These are phyloP conservation scores for Pseudozyma sp. DNA, from an alignment of 1,284 basidiomycete species.

Conservation along the genomic window DNA sequence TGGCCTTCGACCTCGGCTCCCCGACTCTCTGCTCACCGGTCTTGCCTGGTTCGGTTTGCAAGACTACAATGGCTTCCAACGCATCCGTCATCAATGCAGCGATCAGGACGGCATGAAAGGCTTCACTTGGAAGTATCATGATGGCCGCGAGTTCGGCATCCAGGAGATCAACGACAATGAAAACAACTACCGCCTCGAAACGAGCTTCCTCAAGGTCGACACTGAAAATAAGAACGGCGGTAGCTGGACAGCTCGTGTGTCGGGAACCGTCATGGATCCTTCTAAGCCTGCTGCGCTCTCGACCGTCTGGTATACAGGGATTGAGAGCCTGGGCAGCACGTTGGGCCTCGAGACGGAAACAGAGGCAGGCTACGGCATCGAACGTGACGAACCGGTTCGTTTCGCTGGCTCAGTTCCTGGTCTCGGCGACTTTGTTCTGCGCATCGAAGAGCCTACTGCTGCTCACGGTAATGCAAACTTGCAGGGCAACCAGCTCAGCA, in stretches of 20 bases:
- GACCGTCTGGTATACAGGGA: conserved; percentile 83
- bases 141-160: conserved; percentile 83
- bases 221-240: conserved; percentile 71
- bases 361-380: conserved; percentile 77
- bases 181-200: conserved; percentile 87
- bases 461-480: conserved; percentile 70
- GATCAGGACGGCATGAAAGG: conserved; percentile 82
- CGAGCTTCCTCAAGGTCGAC: conserved; percentile 81
- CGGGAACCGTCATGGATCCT: conserved; percentile 80
- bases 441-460: conserved; percentile 80
- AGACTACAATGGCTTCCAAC: conserved; percentile 53
- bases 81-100: conserved; percentile 87
- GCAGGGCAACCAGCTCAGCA: conserved; percentile 65
- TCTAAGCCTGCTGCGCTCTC: conserved; percentile 75
- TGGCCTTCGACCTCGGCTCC: conserved; percentile 83
- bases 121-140: conserved; percentile 89
- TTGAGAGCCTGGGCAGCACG: conserved; percentile 79
- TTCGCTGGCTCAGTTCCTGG: conserved; percentile 80
- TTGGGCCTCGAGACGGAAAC: conserved; percentile 77
- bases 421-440: conserved; percentile 83
- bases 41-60: conserved; percentile 77
- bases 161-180: conserved; percentile 83
- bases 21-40: conserved; percentile 88
- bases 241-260: conserved; percentile 89
- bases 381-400: conserved; percentile 72